Evolutionary conservation across 345 rosid species (phyloP), one percentile per base, ranked within the genome.

Genomic region (Brassica cretica): DNA sequence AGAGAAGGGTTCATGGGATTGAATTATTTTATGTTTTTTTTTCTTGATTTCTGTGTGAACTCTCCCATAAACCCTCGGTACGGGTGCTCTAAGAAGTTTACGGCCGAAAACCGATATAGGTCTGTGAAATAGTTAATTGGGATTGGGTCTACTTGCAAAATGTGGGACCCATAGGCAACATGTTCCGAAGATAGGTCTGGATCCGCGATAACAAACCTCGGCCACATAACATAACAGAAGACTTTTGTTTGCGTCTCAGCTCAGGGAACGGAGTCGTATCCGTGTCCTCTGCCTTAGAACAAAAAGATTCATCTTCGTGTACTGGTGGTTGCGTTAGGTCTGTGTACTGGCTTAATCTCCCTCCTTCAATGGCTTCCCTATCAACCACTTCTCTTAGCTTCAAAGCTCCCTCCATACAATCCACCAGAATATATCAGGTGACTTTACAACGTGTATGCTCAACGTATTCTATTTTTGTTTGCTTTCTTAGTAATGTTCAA

Each of bases 311-410:
- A 27, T 27, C 30, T 27, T 27, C 30, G 24, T 27, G 30, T 27
- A 27, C 30, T 27, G 30, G 30, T 46, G 72, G 49, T 64, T 71
- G 61, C 55, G 53, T 9, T 35, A 67, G 58, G 33, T 12, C 68
- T 76, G 61, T 68, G 37, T 68, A 61, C 62, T 69, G 64, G 30
- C 73, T 72, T 60, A 25, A 66, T 70, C 71, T 49, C 19, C 49
- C 72, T 51, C 21, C 53, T 73, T 5, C 75, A 73, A 82, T 82
- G 84, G 84, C 84, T 63, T 82, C 84, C 37, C 24, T 77, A 61
- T 82, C 84, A 24, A 74, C 84, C 71, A 69, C 69, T 69, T 77
- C 78, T 46, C 73, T 82, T 8, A 69, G 68, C 79, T 64, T 82
- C 69, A 82, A 73, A 74, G 76, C 84, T 73, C 63, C 84, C 0